A percentile compares a stretch with the other conserved stretches of the same genome.
These are phyloP conservation scores for Furcasterigmium furcatum DNA, from an alignment of 2,329 filamentous ascomycete genomes.

Conservation along the genomic window DNA sequence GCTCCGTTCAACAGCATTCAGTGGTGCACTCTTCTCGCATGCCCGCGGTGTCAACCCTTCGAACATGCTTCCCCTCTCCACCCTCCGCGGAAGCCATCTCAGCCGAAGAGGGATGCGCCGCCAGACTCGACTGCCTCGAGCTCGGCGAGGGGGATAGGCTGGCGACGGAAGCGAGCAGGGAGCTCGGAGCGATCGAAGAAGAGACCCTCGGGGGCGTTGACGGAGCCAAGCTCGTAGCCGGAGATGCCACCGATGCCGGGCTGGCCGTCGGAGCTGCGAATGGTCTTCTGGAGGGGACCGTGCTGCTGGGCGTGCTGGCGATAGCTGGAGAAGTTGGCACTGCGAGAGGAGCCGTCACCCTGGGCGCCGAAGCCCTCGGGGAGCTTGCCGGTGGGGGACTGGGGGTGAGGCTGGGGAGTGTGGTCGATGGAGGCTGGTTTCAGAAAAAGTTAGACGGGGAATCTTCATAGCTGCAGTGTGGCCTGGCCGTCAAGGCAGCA, in stretches of 20 bases:
- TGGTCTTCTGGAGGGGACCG: constrained; percentile 65
- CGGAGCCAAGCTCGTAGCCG: constrained; percentile 69
- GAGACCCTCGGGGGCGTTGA: constrained; percentile 68
- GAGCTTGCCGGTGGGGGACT: constrained; percentile 62
- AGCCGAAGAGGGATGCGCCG: constrained; percentile 63
- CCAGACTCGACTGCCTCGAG: constrained; percentile 96
- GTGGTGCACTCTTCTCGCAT: too few relatives aligned
- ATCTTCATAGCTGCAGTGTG: too few relatives aligned
- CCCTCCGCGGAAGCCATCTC: constrained; percentile 15
- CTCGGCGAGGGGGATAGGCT: constrained; percentile 72
- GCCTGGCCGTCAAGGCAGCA: constrained; percentile 1
- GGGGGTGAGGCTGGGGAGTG: constrained; percentile 69
- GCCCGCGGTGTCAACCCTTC: too few relatives aligned
- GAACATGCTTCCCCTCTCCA: background rate
- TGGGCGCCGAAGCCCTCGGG: constrained; percentile 46
- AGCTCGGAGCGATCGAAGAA: constrained; percentile 90
- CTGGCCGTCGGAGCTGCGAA: constrained; percentile 28
- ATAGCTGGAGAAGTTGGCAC: constrained; percentile 69
- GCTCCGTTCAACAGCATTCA: too few relatives aligned
- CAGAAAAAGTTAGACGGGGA: too few relatives aligned
- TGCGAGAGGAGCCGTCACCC: constrained; percentile 37
- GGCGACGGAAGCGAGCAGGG: constrained; percentile 75
- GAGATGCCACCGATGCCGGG: constrained; percentile 56
- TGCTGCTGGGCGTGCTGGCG: constrained; percentile 76
- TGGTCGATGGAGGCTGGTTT: constrained; percentile 66